These are phyloP conservation scores for Lasiodiplodia gonubiensis DNA, from an alignment of 2,329 filamentous ascomycete genomes.

Conservation along the genomic window DNA sequence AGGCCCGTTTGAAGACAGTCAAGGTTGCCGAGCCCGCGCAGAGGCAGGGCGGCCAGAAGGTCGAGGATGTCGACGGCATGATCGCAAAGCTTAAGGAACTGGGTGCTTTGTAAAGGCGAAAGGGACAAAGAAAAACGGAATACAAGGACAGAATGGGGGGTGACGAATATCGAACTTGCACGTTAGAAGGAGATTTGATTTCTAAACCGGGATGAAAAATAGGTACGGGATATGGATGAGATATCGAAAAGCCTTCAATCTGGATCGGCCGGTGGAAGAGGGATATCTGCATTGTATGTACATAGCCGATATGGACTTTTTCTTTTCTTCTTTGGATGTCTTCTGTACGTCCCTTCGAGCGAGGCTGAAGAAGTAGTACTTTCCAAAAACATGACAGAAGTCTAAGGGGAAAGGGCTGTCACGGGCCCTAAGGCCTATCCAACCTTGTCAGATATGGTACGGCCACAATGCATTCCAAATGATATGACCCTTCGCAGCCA, in stretches of 20 bases:
- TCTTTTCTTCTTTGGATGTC: neutral
- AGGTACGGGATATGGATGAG: neutral
- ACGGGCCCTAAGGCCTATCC: no score
- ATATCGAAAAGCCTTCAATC: neutral
- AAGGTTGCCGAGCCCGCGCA: constrained; percentile 88
- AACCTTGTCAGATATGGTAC: no score
- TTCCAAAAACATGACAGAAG: no score
- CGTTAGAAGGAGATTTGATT: neutral
- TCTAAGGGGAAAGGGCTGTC: no score
- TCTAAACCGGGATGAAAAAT: neutral
- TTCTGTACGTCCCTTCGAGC: neutral
- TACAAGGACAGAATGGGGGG: neutral
- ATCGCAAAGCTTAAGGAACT: constrained; percentile 94
- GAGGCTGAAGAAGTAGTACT: no score
- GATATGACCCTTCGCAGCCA: no score
- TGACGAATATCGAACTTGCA: neutral
- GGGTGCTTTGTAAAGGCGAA: constrained; percentile 73
- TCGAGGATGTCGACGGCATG: constrained; percentile 95
- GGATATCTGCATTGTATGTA: constrained; percentile 6
- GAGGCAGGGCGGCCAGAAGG: constrained; percentile 92
- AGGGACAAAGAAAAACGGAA: neutral
- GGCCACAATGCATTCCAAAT: no score
- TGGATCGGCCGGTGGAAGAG: neutral
- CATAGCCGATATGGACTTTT: constrained; percentile 5
- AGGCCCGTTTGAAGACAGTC: constrained; percentile 81